phyloP scores from a whole-genome alignment of 2,329 filamentous ascomycete genomes.

The Sporothrix variecibatus region DNA sequence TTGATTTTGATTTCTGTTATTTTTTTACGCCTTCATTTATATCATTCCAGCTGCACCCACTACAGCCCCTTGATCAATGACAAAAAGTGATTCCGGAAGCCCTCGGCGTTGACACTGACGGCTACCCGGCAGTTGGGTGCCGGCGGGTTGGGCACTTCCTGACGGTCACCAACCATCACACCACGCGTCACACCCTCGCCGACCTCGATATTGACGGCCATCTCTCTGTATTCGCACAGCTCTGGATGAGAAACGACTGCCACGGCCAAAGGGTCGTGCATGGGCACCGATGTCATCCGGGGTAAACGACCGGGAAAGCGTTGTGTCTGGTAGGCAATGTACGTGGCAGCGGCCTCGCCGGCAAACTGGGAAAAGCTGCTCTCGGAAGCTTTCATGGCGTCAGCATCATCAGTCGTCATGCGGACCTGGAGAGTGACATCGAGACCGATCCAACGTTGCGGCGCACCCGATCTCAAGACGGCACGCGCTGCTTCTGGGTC shows the following conservation, averaged over 20 bases:
- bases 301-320: constrained; percentile 9
- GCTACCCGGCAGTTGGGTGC: constrained; percentile 12
- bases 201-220: constrained; percentile 14
- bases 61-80: not conserved
- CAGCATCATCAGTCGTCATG: constrained; percentile 4
- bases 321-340: constrained; percentile 18
- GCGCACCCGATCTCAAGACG: constrained; percentile 1
- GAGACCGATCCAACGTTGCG: constrained; percentile 19
- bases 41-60: not conserved
- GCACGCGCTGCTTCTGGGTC: constrained; percentile 18
- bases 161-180: constrained; percentile 16
- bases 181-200: constrained; percentile 16
- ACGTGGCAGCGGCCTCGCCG: constrained; percentile 15
- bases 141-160: constrained; percentile 8
- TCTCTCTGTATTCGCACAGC: constrained; percentile 11
- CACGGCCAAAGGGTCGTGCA: constrained; percentile 21
- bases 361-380: constrained; percentile 7
- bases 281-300: not conserved
- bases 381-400: not conserved
- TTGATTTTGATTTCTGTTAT: not conserved
- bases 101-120: not conserved
- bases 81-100: not conserved
- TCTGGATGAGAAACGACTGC: constrained; percentile 14
- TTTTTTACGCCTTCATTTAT: not conserved
- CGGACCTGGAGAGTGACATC: constrained; percentile 19